phyloP scores from a whole-genome alignment of 768 basidiomycete genomes.

The Porphyrellus cyaneotinctus region DNA sequence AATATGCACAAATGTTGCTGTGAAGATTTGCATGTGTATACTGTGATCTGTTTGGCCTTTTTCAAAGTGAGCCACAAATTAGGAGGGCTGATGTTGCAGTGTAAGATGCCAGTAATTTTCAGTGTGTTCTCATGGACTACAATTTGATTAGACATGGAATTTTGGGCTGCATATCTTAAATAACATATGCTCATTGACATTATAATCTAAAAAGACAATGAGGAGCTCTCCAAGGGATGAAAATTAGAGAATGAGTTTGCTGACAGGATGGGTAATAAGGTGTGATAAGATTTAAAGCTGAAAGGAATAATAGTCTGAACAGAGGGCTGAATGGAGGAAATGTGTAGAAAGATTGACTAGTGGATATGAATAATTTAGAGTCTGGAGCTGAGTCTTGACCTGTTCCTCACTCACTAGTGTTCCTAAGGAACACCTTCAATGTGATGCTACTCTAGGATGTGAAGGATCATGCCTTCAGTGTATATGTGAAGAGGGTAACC shows the following conservation, averaged over 20 bases:
- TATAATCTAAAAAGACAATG: background rate
- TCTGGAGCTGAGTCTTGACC: background rate
- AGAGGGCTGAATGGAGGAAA: background rate
- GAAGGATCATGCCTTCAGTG: background rate
- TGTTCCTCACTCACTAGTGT: background rate
- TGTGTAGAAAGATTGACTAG: background rate
- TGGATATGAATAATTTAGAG: no score
- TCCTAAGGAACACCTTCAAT: background rate
- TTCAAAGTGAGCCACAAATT: background rate
- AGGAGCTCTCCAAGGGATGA: background rate
- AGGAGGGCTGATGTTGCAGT: background rate
- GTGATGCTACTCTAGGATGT: background rate
- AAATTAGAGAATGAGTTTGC: background rate
- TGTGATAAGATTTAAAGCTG: background rate
- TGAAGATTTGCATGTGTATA: background rate
- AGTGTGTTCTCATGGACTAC: background rate
- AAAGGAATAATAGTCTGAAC: no score
- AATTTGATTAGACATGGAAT: background rate
- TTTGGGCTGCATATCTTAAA: background rate
- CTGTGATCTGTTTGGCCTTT: background rate
- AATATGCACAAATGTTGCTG: background rate
- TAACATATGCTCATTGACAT: background rate
- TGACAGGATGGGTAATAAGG: background rate
- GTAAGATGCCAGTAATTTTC: background rate
- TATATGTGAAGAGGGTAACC: background rate